Percentiles rank a stretch among this genome's conserved stretches.
phyloP scores from a whole-genome alignment of 1,284 basidiomycete genomes.

The Tylopilus sp. region DNA sequence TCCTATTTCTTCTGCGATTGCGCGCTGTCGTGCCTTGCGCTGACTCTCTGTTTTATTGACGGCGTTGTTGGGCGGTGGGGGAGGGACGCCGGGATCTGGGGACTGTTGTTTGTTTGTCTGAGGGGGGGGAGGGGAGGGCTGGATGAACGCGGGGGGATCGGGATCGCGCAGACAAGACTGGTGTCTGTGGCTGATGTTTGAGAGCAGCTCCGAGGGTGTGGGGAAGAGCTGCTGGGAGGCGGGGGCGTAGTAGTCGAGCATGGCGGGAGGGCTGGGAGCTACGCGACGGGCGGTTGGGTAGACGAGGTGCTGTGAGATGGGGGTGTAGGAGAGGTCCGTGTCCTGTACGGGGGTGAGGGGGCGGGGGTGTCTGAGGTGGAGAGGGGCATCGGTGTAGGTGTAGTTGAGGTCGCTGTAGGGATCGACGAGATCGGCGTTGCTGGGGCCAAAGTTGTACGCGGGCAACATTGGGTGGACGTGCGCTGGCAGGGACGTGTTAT shows the following conservation, averaged over 20 bases:
- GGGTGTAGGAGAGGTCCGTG: conserved; percentile 5
- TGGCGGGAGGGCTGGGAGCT: neutral
- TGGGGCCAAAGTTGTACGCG: conserved; percentile 9
- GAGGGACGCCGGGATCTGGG: conserved; percentile 7
- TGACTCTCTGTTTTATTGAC: conserved; percentile 42
- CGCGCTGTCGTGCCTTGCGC: conserved; percentile 54
- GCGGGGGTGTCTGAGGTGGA: conserved; percentile 1
- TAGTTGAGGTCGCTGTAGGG: conserved; percentile 10
- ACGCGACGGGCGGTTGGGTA: conserved; percentile 7
- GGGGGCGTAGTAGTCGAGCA: conserved; percentile 24
- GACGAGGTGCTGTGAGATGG: conserved; percentile 15
- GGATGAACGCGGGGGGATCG: conserved; percentile 5
- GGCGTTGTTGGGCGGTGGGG: neutral
- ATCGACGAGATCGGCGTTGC: conserved; percentile 8
- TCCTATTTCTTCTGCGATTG: conserved; percentile 53
- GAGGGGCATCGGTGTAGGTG: conserved; percentile 4
- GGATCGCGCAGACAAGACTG: conserved; percentile 5
- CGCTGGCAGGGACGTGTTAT: too few species aligned
- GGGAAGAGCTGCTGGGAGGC: conserved; percentile 49
- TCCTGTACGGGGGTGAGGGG: conserved; percentile 4
- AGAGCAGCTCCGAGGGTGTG: conserved; percentile 64
- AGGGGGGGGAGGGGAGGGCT: conserved; percentile 16
- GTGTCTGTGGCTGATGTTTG: conserved; percentile 36
- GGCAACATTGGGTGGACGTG: too few species aligned
- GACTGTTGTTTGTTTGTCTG: conserved; percentile 12